These are phyloP conservation scores for Podosphaera aphanis DNA, from an alignment of 2,329 filamentous ascomycete genomes.

Conservation along the genomic window DNA sequence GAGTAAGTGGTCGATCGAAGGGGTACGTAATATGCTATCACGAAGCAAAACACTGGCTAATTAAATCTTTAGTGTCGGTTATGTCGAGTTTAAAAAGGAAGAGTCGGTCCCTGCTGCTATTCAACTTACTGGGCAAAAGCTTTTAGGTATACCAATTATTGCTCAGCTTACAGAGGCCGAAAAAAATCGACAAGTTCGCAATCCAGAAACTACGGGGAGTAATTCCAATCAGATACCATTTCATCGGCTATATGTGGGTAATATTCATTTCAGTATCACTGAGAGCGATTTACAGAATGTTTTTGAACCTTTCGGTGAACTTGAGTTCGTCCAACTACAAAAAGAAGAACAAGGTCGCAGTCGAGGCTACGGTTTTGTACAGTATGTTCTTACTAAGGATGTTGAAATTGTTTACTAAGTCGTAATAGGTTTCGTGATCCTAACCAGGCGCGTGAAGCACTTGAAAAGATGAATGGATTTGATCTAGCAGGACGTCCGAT, in stretches of 20 bases:
- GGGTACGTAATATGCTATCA: constrained; percentile 37
- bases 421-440: constrained; percentile 63
- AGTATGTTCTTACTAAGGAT: constrained; percentile 38
- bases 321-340: constrained; percentile 92
- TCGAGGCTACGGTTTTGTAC: constrained; percentile 92
- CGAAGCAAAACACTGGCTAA: constrained; percentile 17
- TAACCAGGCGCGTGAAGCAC: constrained; percentile 70
- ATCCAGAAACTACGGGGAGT: constrained; percentile 41
- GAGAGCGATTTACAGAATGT: constrained; percentile 89
- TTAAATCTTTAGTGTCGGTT: constrained; percentile 51
- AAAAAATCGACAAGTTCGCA: constrained; percentile 92
- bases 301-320: constrained; percentile 90
- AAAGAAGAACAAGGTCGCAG: constrained; percentile 83
- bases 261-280: constrained; percentile 98
- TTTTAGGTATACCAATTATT: constrained; percentile 95
- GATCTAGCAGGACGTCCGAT: constrained; percentile 93
- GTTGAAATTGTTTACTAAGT: not conserved
- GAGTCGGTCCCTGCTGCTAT: constrained; percentile 82
- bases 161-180: constrained; percentile 96
- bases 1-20: constrained; percentile 90
- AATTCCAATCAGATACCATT: constrained; percentile 74
- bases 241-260: constrained; percentile 94
- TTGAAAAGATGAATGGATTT: constrained; percentile 99
- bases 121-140: constrained; percentile 94
- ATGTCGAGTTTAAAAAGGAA: constrained; percentile 96